These are phyloP conservation scores for Coemansia asiatica DNA, from an alignment of 192 early-diverging fungal genomes.

Conservation along the genomic window DNA sequence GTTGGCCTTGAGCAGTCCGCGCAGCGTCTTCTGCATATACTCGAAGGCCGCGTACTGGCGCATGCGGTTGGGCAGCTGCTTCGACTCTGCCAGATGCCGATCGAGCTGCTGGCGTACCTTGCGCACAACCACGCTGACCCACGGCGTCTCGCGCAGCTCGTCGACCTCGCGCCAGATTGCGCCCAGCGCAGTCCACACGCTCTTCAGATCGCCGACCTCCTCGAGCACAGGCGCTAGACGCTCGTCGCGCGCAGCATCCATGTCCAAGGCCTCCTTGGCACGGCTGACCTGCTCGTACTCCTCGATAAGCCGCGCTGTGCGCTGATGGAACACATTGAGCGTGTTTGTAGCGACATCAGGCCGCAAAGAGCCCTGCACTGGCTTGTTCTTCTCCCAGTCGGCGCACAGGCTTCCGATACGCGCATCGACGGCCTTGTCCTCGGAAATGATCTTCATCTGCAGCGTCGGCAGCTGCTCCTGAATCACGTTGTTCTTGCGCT, in stretches of 20 bases:
- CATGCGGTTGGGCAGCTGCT: conserved; percentile 95
- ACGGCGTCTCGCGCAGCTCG: conserved; percentile 84
- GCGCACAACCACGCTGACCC: conserved; percentile 84
- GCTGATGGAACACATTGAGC: conserved; percentile 81
- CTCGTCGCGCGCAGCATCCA: conserved; percentile 71
- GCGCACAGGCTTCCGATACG: conserved; percentile 77
- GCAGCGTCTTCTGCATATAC: conserved; percentile 84
- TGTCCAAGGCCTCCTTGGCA: conserved; percentile 92
- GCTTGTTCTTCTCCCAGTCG: conserved; percentile 96
- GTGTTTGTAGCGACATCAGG: conserved; percentile 82
- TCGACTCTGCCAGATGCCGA: conserved; percentile 72
- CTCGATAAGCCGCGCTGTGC: conserved; percentile 76
- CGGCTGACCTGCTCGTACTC: conserved; percentile 83
- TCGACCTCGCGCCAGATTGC: conserved; percentile 80
- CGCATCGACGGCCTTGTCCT: conserved; percentile 84
- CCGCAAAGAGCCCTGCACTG: conserved; percentile 88
- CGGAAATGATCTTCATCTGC: conserved; percentile 91
- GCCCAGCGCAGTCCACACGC: conserved; percentile 86
- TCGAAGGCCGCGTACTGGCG: conserved; percentile 97
- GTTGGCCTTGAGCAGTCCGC: conserved; percentile 79
- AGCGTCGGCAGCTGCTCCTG: conserved; percentile 92
- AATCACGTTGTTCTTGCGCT: conserved; percentile 86
- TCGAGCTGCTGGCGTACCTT: conserved; percentile 89
- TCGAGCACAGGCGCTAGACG: conserved; percentile 83
- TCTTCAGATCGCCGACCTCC: conserved; percentile 87